Conservation (phyloP, 139 green algal species). For the Deuterostichococcus epilithicus region DNA sequence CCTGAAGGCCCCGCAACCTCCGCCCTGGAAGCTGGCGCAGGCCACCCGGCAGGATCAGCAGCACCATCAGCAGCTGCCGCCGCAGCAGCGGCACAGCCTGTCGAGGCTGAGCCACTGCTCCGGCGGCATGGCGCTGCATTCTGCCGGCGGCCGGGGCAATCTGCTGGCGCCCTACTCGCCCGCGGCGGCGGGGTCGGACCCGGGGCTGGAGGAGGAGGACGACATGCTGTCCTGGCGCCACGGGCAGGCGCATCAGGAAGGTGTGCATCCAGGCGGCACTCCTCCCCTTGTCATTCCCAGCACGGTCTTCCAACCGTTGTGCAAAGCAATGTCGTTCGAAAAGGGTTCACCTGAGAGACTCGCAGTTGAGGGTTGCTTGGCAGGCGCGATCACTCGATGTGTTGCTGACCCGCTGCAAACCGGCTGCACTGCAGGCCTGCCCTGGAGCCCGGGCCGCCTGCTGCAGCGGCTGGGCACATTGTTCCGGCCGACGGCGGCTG, state of each 20-base stretch:
- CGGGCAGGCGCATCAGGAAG: background rate
- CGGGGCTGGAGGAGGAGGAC: background rate
- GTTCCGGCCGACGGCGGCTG: background rate
- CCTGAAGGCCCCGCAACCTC: too few relatives aligned
- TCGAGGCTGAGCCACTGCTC: background rate
- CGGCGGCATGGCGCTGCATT: too few relatives aligned
- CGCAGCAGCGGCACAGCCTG: too few relatives aligned
- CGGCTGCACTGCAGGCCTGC: background rate
- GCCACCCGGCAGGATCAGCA: background rate
- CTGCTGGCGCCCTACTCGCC: background rate
- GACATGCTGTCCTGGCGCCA: background rate
- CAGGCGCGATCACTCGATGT: too few relatives aligned
- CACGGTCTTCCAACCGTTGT: too few relatives aligned
- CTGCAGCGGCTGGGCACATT: background rate
- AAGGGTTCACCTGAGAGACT: too few relatives aligned
- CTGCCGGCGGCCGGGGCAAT: too few relatives aligned
- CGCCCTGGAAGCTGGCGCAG: background rate
- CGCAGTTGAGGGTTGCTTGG: too few relatives aligned
- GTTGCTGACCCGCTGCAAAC: too few relatives aligned
- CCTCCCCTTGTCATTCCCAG: too few relatives aligned
- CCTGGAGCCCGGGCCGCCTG: background rate
- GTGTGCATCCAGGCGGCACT: too few relatives aligned
- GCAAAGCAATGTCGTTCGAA: too few relatives aligned
- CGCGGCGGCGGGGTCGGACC: background rate
- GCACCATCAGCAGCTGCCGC: slow-evolving; percentile 3